Conservation (phyloP, 2,329 filamentous ascomycete species). For the Stagonosporopsis vannaccii region DNA sequence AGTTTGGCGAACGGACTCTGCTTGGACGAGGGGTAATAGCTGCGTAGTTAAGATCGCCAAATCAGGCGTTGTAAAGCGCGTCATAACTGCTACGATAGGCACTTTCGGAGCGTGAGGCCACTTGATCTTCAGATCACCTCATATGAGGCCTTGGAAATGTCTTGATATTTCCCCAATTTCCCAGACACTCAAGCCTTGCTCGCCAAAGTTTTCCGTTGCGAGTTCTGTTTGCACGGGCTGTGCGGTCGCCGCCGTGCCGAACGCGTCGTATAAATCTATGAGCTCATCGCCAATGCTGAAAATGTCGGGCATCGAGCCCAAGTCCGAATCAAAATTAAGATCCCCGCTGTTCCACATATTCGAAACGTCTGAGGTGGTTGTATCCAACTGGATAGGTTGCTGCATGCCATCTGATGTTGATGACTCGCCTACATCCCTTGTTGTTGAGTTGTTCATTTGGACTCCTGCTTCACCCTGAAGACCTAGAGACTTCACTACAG, state of each 20-base stretch:
- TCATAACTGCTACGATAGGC: background rate
- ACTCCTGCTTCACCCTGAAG: background rate
- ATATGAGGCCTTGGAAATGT: slow-evolving; percentile 21
- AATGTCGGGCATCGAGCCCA: slow-evolving; percentile 24
- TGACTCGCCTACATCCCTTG: background rate
- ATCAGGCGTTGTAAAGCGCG: no score
- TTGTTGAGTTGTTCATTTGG: background rate
- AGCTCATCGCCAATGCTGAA: slow-evolving; percentile 21
- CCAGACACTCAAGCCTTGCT: slow-evolving; percentile 17
- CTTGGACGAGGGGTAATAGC: background rate
- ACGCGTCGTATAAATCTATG: slow-evolving; percentile 21
- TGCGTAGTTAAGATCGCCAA: background rate
- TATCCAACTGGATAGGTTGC: background rate
- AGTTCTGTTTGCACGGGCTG: slow-evolving; percentile 3
- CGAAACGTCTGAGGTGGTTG: background rate
- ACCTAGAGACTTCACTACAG: slow-evolving; percentile 23
- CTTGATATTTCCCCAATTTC: slow-evolving; percentile 20
- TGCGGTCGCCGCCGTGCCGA: slow-evolving; percentile 9
- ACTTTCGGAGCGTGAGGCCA: background rate
- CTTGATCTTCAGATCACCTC: background rate
- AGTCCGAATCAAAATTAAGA: slow-evolving; percentile 4
- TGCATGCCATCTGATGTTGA: background rate
- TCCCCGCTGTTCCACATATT: slow-evolving; percentile 5
- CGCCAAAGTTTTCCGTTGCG: slow-evolving; percentile 5
- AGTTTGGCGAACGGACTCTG: background rate